Conservation (phyloP, 768 basidiomycete species). For the Tulasnella sp. region DNA sequence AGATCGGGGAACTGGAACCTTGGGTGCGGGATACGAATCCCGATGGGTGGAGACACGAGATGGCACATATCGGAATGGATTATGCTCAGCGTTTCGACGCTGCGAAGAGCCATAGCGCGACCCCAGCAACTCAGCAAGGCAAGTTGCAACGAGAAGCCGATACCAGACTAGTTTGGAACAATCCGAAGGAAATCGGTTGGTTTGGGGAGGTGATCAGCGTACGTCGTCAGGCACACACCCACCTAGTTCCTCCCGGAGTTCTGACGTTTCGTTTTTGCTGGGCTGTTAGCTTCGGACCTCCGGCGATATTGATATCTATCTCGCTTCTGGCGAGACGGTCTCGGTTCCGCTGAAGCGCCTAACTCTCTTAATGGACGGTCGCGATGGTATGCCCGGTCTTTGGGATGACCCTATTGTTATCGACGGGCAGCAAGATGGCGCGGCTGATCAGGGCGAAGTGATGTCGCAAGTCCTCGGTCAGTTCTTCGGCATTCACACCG, state of each 20-base stretch:
- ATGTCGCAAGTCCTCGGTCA: slow-evolving; percentile 14
- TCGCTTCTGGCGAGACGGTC: slow-evolving; percentile 58
- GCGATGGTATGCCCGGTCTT: slow-evolving; percentile 15
- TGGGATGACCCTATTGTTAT: slow-evolving; percentile 6
- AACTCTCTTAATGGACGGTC: slow-evolving; percentile 55
- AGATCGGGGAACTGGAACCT: slow-evolving; percentile 80
- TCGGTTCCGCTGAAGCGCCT: slow-evolving; percentile 67
- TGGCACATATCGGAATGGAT: slow-evolving; percentile 29
- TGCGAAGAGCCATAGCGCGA: not conserved
- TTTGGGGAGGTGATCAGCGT: slow-evolving; percentile 85
- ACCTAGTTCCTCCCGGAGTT: not conserved
- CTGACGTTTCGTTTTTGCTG: slow-evolving; percentile 32
- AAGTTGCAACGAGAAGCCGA: slow-evolving; percentile 25
- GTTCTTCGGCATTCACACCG: slow-evolving; percentile 3
- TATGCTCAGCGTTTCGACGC: slow-evolving; percentile 17
- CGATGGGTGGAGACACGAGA: slow-evolving; percentile 33
- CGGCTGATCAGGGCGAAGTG: not conserved
- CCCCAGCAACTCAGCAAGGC: not conserved
- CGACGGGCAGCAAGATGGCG: not conserved
- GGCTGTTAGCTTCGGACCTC: slow-evolving; percentile 65
- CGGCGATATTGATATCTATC: slow-evolving; percentile 71
- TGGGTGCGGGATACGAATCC: slow-evolving; percentile 66
- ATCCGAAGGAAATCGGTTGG: slow-evolving; percentile 60
- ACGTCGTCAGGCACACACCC: slow-evolving; percentile 41
- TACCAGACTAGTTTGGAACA: slow-evolving; percentile 21